These are phyloP conservation scores for Nitzschia sp. DNA, from an alignment of 108 stramenopile genomes.

Conservation along the genomic window DNA sequence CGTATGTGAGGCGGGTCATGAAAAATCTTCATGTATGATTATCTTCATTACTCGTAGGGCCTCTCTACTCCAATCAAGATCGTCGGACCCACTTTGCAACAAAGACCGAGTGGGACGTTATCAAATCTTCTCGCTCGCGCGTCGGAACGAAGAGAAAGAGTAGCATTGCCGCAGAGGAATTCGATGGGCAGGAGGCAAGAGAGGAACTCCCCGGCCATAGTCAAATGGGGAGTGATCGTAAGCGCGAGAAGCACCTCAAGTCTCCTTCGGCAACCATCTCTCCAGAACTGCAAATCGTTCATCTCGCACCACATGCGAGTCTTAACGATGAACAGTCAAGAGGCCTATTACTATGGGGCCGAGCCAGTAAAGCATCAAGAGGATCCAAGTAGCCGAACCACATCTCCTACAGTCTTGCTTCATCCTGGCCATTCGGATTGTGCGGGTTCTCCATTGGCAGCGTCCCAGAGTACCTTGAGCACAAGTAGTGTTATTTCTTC, in stretches of 20 bases:
- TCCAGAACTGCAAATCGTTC: too few species aligned
- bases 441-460: not conserved
- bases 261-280: too few species aligned
- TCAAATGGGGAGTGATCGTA: too few species aligned
- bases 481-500: not conserved
- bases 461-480: not conserved
- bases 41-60: not conserved
- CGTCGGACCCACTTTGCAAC: not conserved
- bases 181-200: not conserved
- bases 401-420: not conserved
- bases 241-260: too few species aligned
- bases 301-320: not conserved
- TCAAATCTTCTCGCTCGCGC: not conserved
- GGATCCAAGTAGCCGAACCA: not conserved
- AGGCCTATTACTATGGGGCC: not conserved
- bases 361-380: not conserved
- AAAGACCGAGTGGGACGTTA: constrained; percentile 3
- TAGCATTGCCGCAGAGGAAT: not conserved
- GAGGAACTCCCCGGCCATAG: too few species aligned
- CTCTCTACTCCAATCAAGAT: constrained; percentile 9
- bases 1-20: not conserved
- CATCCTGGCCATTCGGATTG: not conserved
- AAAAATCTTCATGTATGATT: not conserved
- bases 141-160: not conserved
- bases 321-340: not conserved